Conservation (phyloP, 345 rosid genomes). For the Brassica carinata region DNA sequence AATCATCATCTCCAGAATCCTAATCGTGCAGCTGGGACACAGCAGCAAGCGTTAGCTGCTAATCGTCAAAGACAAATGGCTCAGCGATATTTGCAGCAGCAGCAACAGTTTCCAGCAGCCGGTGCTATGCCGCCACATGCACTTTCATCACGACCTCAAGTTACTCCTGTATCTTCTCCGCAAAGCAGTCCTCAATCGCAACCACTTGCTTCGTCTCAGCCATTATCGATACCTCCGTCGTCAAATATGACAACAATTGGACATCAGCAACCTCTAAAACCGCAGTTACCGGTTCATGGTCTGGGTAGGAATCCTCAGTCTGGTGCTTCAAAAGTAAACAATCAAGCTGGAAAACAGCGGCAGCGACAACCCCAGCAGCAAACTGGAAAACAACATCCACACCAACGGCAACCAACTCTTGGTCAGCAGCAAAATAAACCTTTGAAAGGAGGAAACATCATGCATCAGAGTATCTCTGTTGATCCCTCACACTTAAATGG, state of each 20-base stretch:
- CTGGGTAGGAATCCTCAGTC: constrained; percentile 55
- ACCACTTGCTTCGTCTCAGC: constrained; percentile 53
- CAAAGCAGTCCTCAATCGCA: constrained; percentile 70
- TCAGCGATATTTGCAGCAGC: constrained; percentile 69
- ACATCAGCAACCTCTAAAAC: constrained; percentile 58
- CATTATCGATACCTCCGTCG: constrained; percentile 49
- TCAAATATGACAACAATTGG: constrained; percentile 54
- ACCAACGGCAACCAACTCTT: constrained; percentile 61
- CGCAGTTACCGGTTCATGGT: constrained; percentile 55
- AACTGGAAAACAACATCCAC: constrained; percentile 77
- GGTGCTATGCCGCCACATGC: constrained; percentile 55
- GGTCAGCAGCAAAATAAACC: constrained; percentile 68
- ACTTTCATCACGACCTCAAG: constrained; percentile 57
- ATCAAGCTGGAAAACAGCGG: constrained; percentile 84
- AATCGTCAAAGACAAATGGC: constrained; percentile 64
- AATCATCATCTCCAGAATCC: constrained; percentile 64
- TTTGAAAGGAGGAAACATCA: constrained; percentile 74
- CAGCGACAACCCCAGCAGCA: constrained; percentile 61
- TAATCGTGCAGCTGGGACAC: constrained; percentile 58
- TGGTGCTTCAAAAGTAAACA: constrained; percentile 44
- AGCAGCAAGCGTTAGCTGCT: constrained; percentile 70
- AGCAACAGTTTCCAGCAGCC: constrained; percentile 64
- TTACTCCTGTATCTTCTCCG: constrained; percentile 63
- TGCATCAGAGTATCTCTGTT: constrained; percentile 57
- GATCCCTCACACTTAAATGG: constrained; percentile 75